Percentiles rank a stretch among this genome's conserved stretches.
phyloP scores from a whole-genome alignment of 352 stramenopile genomes.

The Thraustochytrium sp. region DNA sequence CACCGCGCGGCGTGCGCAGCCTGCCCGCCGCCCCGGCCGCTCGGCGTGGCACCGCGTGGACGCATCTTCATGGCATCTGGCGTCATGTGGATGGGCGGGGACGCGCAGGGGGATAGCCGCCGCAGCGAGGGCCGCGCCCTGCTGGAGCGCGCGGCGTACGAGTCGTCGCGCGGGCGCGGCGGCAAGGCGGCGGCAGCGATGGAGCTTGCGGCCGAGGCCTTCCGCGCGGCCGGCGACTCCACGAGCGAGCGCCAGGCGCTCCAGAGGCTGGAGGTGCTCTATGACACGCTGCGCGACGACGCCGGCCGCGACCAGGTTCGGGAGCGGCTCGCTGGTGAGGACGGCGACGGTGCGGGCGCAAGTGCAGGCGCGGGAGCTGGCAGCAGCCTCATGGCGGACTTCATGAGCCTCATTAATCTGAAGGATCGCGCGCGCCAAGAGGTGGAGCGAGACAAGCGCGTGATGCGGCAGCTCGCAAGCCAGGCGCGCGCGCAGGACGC shows the following conservation, averaged over 20 bases:
- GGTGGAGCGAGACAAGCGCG: conserved; percentile 2
- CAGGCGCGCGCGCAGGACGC: background rate
- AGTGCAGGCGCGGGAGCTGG: background rate
- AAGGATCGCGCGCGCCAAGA: background rate
- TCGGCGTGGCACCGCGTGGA: background rate
- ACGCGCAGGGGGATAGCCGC: background rate
- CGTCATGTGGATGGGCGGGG: background rate
- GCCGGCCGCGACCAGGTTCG: background rate
- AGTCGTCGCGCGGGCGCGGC: background rate
- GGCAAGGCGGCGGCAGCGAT: background rate
- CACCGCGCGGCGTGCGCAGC: background rate
- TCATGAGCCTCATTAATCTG: conserved; percentile 3
- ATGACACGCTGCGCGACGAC: background rate
- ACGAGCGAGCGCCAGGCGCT: background rate
- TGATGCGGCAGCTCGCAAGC: background rate
- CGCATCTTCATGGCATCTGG: background rate
- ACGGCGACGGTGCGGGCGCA: background rate
- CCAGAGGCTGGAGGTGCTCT: background rate
- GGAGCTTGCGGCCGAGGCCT: conserved; percentile 12
- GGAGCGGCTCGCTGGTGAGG: background rate
- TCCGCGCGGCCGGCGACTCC: background rate
- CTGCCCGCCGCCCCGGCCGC: too few species aligned
- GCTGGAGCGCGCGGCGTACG: background rate
- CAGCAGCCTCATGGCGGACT: background rate
- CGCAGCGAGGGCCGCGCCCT: background rate